Percentiles rank a stretch among this genome's conserved stretches.
Evolutionary conservation across 139 green algal species (phyloP).

Genomic region (Tetratostichococcus sp.): DNA sequence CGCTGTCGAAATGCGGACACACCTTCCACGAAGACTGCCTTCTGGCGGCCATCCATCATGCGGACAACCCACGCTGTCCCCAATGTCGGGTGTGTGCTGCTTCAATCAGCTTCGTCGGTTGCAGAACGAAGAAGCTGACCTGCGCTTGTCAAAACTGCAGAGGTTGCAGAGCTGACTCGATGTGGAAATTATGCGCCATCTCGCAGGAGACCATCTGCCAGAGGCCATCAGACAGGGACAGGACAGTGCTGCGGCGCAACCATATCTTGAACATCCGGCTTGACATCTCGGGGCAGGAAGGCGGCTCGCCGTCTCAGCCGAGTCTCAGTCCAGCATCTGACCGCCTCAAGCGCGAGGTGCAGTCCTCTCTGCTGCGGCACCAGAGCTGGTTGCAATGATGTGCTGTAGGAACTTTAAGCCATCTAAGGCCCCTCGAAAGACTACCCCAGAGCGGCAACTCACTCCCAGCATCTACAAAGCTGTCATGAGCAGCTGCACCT

Average conservation of each 20-base stretch:
- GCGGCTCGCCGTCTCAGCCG: background rate
- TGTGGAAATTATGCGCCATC: too few relatives aligned
- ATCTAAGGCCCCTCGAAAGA: too few relatives aligned
- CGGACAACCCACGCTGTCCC: background rate
- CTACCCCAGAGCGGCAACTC: too few relatives aligned
- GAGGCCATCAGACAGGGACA: background rate
- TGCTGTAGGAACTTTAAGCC: too few relatives aligned
- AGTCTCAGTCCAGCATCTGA: background rate
- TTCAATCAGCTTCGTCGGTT: too few relatives aligned
- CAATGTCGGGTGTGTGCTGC: background rate
- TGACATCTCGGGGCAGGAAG: background rate
- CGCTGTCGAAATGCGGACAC: background rate
- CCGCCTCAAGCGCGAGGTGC: background rate
- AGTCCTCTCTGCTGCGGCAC: too few relatives aligned
- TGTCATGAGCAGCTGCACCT: too few relatives aligned
- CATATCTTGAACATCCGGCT: background rate
- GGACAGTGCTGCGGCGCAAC: background rate
- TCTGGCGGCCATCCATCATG: background rate
- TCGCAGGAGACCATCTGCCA: background rate
- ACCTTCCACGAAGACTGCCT: constrained; percentile 1
- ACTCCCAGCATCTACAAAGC: too few relatives aligned
- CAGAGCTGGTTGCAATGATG: too few relatives aligned
- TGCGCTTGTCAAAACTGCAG: too few relatives aligned
- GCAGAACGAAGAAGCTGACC: too few relatives aligned
- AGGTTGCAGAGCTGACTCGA: too few relatives aligned